These are phyloP conservation scores for Penicillium goetzii DNA, from an alignment of 495 filamentous ascomycete species.

Conservation along the genomic window DNA sequence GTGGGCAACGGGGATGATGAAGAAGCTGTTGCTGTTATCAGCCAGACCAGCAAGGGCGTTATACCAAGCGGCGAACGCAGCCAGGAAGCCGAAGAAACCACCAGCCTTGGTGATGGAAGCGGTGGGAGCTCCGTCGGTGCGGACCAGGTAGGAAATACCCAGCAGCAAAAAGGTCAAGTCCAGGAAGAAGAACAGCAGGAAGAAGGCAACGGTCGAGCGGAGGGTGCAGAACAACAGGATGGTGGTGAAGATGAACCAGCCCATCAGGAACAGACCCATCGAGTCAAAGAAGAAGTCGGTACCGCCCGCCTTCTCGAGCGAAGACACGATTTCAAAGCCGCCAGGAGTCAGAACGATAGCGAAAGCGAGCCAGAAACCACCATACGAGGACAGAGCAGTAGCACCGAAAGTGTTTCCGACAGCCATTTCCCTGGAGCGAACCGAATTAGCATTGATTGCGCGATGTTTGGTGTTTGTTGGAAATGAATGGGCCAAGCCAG, in stretches of 20 bases:
- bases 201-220: slow-evolving; percentile 94
- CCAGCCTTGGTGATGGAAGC: slow-evolving; percentile 70
- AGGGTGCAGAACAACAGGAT: slow-evolving; percentile 87
- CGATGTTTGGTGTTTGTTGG: neutral
- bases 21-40: slow-evolving; percentile 89
- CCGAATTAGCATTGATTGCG: neutral
- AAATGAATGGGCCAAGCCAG: neutral
- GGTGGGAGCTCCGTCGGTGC: slow-evolving; percentile 45
- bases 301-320: slow-evolving; percentile 20
- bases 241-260: slow-evolving; percentile 98
- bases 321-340: slow-evolving; percentile 61
- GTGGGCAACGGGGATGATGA: slow-evolving; percentile 91
- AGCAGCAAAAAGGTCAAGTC: slow-evolving; percentile 93
- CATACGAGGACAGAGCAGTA: slow-evolving; percentile 93
- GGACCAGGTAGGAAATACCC: slow-evolving; percentile 69
- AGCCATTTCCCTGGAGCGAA: slow-evolving; percentile 83
- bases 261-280: slow-evolving; percentile 84
- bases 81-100: slow-evolving; percentile 84
- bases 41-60: slow-evolving; percentile 95
- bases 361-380: slow-evolving; percentile 95
- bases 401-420: slow-evolving; percentile 98
- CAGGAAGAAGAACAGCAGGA: slow-evolving; percentile 90
- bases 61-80: slow-evolving; percentile 95
- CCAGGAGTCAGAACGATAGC: slow-evolving; percentile 86
- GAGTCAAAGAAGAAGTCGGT: slow-evolving; percentile 60